Percentiles rank a stretch among this genome's conserved stretches.
These are phyloP conservation scores for Ascodesmis nigricans DNA, from an alignment of 495 filamentous ascomycete species.

Conservation along the genomic window DNA sequence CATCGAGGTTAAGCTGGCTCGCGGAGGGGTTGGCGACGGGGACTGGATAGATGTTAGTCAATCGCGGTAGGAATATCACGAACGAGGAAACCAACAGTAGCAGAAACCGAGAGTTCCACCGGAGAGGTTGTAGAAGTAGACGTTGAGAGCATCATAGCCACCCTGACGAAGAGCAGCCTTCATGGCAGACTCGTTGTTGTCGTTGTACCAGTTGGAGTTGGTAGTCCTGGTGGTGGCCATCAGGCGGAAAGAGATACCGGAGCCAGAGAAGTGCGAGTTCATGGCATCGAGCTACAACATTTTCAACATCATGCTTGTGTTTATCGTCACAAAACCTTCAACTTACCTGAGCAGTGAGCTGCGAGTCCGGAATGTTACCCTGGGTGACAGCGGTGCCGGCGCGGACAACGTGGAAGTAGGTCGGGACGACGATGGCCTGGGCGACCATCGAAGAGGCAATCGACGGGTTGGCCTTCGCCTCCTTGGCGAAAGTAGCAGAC, in stretches of 20 bases:
- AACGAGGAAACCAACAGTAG: too few relatives aligned
- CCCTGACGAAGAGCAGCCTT: slow-evolving; percentile 38
- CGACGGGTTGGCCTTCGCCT: slow-evolving; percentile 17
- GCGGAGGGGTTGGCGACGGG: slow-evolving; percentile 14
- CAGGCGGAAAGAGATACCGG: slow-evolving; percentile 33
- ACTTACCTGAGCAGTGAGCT: slow-evolving; percentile 19
- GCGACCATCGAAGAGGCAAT: slow-evolving; percentile 19
- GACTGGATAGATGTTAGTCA: too few relatives aligned
- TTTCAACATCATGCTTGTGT: slow-evolving; percentile 8
- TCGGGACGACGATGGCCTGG: slow-evolving; percentile 25
- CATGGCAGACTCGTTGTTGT: slow-evolving; percentile 30
- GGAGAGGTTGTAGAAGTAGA: slow-evolving; percentile 38
- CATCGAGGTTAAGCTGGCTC: slow-evolving; percentile 29
- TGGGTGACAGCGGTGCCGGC: slow-evolving; percentile 25
- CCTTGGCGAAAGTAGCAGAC: slow-evolving; percentile 7
- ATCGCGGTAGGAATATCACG: slow-evolving; percentile 24
- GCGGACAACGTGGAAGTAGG: slow-evolving; percentile 43
- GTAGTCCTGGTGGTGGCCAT: slow-evolving; percentile 31
- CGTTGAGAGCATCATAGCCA: slow-evolving; percentile 36
- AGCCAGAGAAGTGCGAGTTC: slow-evolving; percentile 30
- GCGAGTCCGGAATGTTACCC: slow-evolving; percentile 30
- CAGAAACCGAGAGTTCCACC: slow-evolving; percentile 35
- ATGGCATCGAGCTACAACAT: slow-evolving; percentile 27
- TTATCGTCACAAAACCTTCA: background rate
- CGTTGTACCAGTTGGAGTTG: slow-evolving; percentile 34